phyloP scores from a whole-genome alignment of 352 stramenopile genomes.

The Peronospora tabacina region DNA sequence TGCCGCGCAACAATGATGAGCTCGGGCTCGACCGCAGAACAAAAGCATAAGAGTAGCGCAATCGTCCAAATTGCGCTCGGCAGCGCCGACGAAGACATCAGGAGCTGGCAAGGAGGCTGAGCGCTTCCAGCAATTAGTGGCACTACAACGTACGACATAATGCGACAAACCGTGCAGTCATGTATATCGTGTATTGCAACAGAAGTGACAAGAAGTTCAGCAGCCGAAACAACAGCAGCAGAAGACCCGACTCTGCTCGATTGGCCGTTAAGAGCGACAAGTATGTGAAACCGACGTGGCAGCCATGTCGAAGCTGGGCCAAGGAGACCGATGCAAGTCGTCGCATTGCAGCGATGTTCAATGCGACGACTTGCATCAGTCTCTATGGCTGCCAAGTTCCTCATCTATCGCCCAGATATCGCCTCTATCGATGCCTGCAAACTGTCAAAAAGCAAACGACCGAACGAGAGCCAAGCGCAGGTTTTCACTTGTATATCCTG shows the following conservation, averaged over 20 bases:
- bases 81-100: constrained; percentile 10
- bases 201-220: not conserved
- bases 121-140: too few relatives aligned
- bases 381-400: not conserved
- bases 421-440: too few relatives aligned
- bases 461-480: too few relatives aligned
- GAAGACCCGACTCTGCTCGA: not conserved
- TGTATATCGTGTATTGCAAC: not conserved
- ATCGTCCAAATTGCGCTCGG: not conserved
- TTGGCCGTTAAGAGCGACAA: too few relatives aligned
- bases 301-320: too few relatives aligned
- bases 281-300: too few relatives aligned
- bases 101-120: not conserved
- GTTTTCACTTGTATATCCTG: too few relatives aligned
- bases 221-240: not conserved
- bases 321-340: too few relatives aligned
- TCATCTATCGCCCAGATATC: not conserved
- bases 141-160: too few relatives aligned
- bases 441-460: too few relatives aligned
- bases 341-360: not conserved
- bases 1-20: constrained; percentile 7
- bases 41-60: constrained; percentile 8
- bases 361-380: not conserved
- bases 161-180: too few relatives aligned
- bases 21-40: not conserved